Evolutionary conservation across 2,329 filamentous ascomycete genomes (phyloP), one percentile per base, ranked within the genome.

Genomic region (Colletotrichum aenigma): DNA sequence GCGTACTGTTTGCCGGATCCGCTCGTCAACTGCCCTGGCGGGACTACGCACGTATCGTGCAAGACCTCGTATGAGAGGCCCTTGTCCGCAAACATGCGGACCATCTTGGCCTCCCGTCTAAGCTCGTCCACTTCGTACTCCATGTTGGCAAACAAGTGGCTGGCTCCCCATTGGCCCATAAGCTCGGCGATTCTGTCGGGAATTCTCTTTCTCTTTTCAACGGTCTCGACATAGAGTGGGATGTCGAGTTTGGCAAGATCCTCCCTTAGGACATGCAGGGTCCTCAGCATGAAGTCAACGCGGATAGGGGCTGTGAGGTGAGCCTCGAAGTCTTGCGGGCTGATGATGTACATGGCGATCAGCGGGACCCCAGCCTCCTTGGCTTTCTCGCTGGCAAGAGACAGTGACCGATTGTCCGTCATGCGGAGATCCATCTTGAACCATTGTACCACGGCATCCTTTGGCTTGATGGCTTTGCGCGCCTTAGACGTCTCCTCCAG

Each of bases 61-160:
- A 94, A 88, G 1, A 93, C 90, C n/a, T 93, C 89, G 78, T 97
- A 92, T 2, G 90, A 88, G 62, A 96, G 91, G 0, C 91, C 93
- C 15, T 89, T 90, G 18, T 92, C 88, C 2, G 93, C 84, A 75
- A 93, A 91, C 55, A 88, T 83, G 32, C 86, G 89, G 1, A 95
- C 89, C 80, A 98, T 85, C 32, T 87, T 87, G 2, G 92, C 91
- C 80, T 98, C 96, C 7, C 96, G 89, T 58, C 96, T 88, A 74
- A 98, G 85, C 85, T 98, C 96, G 81, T 98, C 96, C 0, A 97
- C 95, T 83, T 98, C 96, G 80, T 98, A 98, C 82, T 98, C 96
- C 73, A 96, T 91, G 81, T 98, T 98, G 64, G 94, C 92, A 80
- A 92, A 97, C 4, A 98, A 78, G 80, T 97, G 94, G 65, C 89